Percentiles rank a stretch among this genome's conserved stretches.
These are phyloP conservation scores for Phytophthora crassamura DNA, from an alignment of 352 stramenopile genomes.

Conservation along the genomic window DNA sequence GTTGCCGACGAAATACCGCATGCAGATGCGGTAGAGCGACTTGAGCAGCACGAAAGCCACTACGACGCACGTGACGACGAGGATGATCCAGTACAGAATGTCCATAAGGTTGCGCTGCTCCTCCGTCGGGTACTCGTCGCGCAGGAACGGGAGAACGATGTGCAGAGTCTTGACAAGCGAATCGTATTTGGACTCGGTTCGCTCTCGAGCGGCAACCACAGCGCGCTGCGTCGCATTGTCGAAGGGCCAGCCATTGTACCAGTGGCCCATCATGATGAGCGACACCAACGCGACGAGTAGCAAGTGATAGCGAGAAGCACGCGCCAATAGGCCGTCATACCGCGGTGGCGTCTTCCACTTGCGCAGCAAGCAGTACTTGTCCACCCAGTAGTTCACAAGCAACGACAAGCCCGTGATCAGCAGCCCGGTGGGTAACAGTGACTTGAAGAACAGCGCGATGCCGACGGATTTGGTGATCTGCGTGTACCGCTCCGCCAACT, in stretches of 20 bases:
- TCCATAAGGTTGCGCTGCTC: conserved; percentile 47
- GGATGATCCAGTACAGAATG: conserved; percentile 52
- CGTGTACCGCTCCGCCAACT: conserved; percentile 71
- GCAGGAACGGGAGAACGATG: conserved; percentile 61
- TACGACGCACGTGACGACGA: conserved; percentile 40
- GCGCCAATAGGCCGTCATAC: conserved; percentile 69
- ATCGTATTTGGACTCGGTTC: conserved; percentile 38
- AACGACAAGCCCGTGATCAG: conserved; percentile 70
- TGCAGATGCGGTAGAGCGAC: conserved; percentile 44
- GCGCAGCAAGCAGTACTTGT: conserved; percentile 84
- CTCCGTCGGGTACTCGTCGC: conserved; percentile 43
- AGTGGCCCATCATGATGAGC: conserved; percentile 81
- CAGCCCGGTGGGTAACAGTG: conserved; percentile 64
- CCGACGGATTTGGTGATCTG: conserved; percentile 74
- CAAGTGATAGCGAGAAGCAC: conserved; percentile 71
- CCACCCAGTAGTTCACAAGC: conserved; percentile 84
- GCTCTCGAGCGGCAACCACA: conserved; percentile 35
- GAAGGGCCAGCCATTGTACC: conserved; percentile 85
- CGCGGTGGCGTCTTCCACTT: conserved; percentile 74
- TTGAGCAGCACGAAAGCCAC: conserved; percentile 45
- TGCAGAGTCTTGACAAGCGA: conserved; percentile 46
- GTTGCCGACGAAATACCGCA: conserved; percentile 45
- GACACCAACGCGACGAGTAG: conserved; percentile 66
- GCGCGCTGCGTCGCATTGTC: conserved; percentile 45
- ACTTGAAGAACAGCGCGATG: conserved; percentile 75